Conservation (phyloP, 176 grass and related monocot genomes). For the Cocos nucifera region DNA sequence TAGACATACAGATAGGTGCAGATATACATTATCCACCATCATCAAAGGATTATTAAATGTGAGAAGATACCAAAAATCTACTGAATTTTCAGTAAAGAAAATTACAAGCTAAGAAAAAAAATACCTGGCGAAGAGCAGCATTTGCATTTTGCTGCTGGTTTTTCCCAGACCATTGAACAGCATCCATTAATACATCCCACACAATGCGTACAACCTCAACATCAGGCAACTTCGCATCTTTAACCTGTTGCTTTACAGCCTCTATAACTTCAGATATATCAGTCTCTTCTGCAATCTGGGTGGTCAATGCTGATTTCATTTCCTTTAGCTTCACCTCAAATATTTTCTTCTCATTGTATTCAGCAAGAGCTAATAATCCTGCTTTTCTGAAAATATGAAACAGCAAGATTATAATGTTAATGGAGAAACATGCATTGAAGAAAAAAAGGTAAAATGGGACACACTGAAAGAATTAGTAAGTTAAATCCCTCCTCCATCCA, state of each 20-base stretch:
- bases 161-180: conserved; percentile 98
- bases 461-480: no score
- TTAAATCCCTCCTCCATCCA: no score
- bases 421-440: no score
- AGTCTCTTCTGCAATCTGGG: conserved; percentile 67
- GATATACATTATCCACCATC: no score
- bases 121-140: conserved; percentile 80
- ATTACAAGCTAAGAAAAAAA: no score
- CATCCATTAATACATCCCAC: conserved; percentile 93
- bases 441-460: no score
- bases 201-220: conserved; percentile 57
- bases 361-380: conserved; percentile 73
- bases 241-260: conserved; percentile 74
- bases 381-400: conserved; percentile 44
- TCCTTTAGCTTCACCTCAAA: conserved; percentile 95
- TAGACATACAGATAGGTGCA: no score
- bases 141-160: conserved; percentile 98
- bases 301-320: conserved; percentile 71
- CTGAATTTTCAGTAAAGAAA: no score
- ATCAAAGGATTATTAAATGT: no score
- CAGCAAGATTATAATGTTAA: no score
- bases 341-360: conserved; percentile 96
- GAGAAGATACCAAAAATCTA: no score
- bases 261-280: conserved; percentile 87
- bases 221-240: conserved; percentile 91